Evolutionary conservation across 805 yeast species (phyloP).

Genomic region (Barnettozyma vustinii): DNA sequence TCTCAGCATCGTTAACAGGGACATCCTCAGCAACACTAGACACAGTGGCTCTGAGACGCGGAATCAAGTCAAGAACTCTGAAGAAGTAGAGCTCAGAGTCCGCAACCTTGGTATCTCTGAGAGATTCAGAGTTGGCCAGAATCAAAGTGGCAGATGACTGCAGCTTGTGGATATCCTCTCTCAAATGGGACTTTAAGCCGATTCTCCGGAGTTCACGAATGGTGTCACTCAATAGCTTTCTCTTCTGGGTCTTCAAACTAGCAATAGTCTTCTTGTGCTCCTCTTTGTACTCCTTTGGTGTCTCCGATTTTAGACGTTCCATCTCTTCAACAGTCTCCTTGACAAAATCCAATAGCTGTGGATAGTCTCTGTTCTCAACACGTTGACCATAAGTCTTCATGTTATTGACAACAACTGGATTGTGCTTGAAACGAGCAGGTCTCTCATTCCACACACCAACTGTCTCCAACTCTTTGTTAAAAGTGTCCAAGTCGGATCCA

Average conservation of each 20-base stretch:
- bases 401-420: constrained; percentile 44
- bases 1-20: constrained; percentile 66
- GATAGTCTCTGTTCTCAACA: constrained; percentile 32
- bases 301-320: constrained; percentile 61
- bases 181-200: constrained; percentile 67
- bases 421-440: constrained; percentile 50
- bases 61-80: constrained; percentile 71
- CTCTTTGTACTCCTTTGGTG: constrained; percentile 67
- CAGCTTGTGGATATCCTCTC: constrained; percentile 56
- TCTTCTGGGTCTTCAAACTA: constrained; percentile 74
- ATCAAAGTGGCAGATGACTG: constrained; percentile 62
- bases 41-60: constrained; percentile 66
- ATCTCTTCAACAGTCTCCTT: constrained; percentile 49
- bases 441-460: constrained; percentile 50
- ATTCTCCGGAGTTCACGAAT: constrained; percentile 67
- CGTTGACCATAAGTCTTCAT: constrained; percentile 44
- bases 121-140: constrained; percentile 47
- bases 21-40: constrained; percentile 62
- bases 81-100: constrained; percentile 54
- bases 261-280: constrained; percentile 69
- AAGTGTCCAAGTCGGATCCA: constrained; percentile 10
- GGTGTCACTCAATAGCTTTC: constrained; percentile 69
- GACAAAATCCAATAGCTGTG: constrained; percentile 51
- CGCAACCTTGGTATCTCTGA: constrained; percentile 34
- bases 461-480: constrained; percentile 7